Percentiles rank a stretch among this genome's conserved stretches.
These are phyloP conservation scores for Leptomonas pyrrhocoris DNA, from an alignment of 208 protist genomes.

Conservation along the genomic window DNA sequence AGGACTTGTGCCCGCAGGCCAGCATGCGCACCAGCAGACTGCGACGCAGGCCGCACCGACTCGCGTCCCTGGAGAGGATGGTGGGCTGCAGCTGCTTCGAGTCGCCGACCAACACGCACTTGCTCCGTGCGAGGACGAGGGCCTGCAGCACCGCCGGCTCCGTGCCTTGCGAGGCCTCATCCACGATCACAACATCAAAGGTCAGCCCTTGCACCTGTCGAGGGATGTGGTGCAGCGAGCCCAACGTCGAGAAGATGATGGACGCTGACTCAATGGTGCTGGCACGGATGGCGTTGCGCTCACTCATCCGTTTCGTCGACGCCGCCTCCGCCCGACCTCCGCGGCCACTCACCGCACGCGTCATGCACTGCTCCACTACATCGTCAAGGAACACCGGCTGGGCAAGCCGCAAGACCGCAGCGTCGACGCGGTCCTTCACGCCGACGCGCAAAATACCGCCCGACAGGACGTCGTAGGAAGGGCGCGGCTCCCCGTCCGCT, in stretches of 20 bases:
- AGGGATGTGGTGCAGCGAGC: conserved; percentile 74
- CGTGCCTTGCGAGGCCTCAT: conserved; percentile 92
- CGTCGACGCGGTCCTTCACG: conserved; percentile 63
- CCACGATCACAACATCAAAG: conserved; percentile 89
- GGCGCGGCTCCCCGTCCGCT: background rate
- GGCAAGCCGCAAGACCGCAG: conserved; percentile 45
- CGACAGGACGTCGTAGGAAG: conserved; percentile 11
- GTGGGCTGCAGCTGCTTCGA: conserved; percentile 91
- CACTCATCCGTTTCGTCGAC: background rate
- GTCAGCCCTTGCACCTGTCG: conserved; percentile 31
- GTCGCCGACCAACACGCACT: conserved; percentile 88
- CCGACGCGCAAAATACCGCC: conserved; percentile 64
- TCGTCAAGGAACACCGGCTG: conserved; percentile 80
- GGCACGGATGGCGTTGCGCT: conserved; percentile 14
- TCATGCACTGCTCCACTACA: conserved; percentile 21
- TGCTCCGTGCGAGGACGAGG: conserved; percentile 52
- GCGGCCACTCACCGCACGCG: background rate
- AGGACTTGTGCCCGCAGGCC: conserved; percentile 53
- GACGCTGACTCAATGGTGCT: conserved; percentile 40
- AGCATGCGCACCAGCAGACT: conserved; percentile 83
- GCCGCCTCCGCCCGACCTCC: background rate
- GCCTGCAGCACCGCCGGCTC: conserved; percentile 87
- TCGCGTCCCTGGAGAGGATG: conserved; percentile 65
- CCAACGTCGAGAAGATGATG: conserved; percentile 79
- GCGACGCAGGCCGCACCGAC: conserved; percentile 55